Evolutionary conservation across 176 grass and related monocot species (phyloP), one percentile per base, ranked within the genome.

Genomic region (Aechmea fasciata): DNA sequence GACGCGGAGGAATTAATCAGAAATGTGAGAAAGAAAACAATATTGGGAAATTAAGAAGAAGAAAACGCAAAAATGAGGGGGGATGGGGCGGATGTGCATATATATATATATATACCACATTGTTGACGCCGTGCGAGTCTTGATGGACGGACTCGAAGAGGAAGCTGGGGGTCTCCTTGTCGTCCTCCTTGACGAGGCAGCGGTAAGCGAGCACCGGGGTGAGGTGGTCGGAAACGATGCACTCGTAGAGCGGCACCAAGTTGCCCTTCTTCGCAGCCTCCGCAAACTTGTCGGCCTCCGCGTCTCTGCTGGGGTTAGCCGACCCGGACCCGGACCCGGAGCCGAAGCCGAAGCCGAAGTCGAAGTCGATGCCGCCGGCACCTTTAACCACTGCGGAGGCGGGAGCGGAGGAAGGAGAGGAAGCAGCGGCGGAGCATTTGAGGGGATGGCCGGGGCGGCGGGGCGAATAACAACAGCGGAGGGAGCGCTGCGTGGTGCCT

Each of bases 111-210:
- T 19, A n/a, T n/a, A 88, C 91, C 83, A 84, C 80, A 72, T 76
- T 41, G 33, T 41, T 90, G 81, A 69, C 77, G 57, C 87, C 91
- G 25, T 82, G 55, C 0, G 63, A 77, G 47, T 81, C 91, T 71
- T 95, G 87, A 78, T 90, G 73, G 72, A 95, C 87, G 69, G 91
- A 90, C 84, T 95, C 91, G 57, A 95, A 95, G 65, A 90, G 84
- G 78, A 95, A 95, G 83, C 91, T 95, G 18, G 91, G 90, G 73
- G 78, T 12, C 13, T 90, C 78, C 71, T 65, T 77, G 59, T 87
- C 82, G 74, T 90, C 81, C 72, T 87, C 81, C 1, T 74, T 69
- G 59, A 95, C 75, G 52, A 95, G 91, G 78, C 91, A 90, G 57
- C 87, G 84, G 75, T 95, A 95, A 64, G 87, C 87, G 65, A 95